Conservation (phyloP, 2,329 filamentous ascomycete genomes). For the Zymoseptoria ardabiliae region DNA sequence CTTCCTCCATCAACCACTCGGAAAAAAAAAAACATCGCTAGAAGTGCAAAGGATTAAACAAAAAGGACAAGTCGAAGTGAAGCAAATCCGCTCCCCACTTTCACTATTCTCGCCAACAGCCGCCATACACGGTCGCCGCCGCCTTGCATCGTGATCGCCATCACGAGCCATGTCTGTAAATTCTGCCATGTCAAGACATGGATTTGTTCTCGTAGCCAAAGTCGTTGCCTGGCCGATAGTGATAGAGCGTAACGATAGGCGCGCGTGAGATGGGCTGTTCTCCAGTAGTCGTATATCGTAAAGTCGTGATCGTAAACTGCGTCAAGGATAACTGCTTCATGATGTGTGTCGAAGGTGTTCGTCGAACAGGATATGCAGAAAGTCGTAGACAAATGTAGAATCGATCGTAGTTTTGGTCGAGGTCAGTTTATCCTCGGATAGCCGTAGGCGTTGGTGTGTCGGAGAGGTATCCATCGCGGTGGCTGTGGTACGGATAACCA, state of each 20-base stretch:
- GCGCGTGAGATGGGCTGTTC: not conserved
- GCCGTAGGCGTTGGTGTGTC: conserved; percentile 30
- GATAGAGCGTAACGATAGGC: not conserved
- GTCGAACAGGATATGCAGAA: not conserved
- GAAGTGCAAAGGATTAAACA: conserved; percentile 19
- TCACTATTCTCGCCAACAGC: not conserved
- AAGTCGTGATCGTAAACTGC: conserved; percentile 8
- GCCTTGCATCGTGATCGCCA: not conserved
- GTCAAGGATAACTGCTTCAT: not conserved
- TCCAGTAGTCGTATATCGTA: conserved; percentile 5
- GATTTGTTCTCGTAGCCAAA: not conserved
- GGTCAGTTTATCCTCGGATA: conserved; percentile 26
- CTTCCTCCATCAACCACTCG: not conserved
- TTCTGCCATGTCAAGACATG: not conserved
- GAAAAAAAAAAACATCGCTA: conserved; percentile 8
- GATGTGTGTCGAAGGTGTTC: not conserved
- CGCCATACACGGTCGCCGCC: not conserved
- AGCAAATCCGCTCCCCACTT: not conserved
- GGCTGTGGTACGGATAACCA: conserved; percentile 30
- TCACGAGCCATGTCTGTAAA: not conserved
- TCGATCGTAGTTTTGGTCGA: not conserved
- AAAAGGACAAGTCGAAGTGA: conserved; percentile 2
- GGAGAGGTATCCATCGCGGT: conserved; percentile 29
- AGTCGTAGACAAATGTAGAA: not conserved
- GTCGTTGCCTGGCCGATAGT: not conserved